Percentiles rank a stretch among this genome's conserved stretches.
phyloP scores from a whole-genome alignment of 2,329 filamentous ascomycete species.

The Coniochaeta ligniaria region DNA sequence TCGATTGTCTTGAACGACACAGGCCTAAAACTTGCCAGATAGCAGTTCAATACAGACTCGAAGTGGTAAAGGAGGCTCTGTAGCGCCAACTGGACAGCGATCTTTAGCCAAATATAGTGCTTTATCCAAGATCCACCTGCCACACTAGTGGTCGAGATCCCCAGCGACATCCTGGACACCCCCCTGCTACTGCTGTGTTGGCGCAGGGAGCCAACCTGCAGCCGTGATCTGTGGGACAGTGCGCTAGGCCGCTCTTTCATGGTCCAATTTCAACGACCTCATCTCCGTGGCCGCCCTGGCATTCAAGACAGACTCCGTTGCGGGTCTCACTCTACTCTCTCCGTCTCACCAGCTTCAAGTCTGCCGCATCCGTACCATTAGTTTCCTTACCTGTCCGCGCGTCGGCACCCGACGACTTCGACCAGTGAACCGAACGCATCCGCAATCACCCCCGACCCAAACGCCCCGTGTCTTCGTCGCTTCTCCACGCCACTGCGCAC shows the following conservation, averaged over 20 bases:
- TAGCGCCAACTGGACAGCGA: background rate
- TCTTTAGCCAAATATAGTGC: background rate
- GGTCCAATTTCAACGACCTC: conserved; percentile 1
- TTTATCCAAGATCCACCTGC: background rate
- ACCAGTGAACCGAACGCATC: background rate
- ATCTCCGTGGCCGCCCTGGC: conserved; percentile 2
- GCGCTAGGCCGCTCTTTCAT: background rate
- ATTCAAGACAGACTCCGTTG: background rate
- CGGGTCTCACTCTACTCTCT: background rate
- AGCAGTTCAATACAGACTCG: background rate
- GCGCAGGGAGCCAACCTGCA: background rate
- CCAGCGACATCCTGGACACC: background rate
- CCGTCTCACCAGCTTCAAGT: background rate
- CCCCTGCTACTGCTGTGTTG: background rate
- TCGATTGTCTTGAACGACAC: background rate
- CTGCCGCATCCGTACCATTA: background rate
- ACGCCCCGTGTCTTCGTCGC: background rate
- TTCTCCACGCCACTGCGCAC: background rate
- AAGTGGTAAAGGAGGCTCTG: background rate
- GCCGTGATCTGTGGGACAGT: background rate
- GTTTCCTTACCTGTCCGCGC: background rate
- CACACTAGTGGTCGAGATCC: background rate
- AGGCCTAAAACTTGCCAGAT: background rate
- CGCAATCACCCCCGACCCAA: background rate
- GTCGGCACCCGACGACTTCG: background rate